A percentile compares a stretch with the other conserved stretches of the same genome.
phyloP scores from a whole-genome alignment of 2,329 filamentous ascomycete species.

The Fusarium marasasianum region DNA sequence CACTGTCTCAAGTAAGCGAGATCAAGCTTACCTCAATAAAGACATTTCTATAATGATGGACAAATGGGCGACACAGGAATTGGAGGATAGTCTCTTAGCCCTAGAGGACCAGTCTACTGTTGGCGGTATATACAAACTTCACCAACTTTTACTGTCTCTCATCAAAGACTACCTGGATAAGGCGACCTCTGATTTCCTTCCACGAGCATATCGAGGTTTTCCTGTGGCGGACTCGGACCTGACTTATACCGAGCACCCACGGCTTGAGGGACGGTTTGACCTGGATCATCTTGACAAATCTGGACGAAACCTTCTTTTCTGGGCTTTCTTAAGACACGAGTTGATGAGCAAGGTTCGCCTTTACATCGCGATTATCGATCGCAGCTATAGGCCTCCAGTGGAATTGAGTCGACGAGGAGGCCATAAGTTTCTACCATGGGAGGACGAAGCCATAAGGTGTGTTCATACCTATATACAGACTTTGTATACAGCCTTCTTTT shows the following conservation, averaged over 20 bases:
- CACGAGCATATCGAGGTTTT: neutral
- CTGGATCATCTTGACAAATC: neutral
- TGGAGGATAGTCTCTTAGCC: neutral
- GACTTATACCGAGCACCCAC: neutral
- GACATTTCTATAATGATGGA: neutral
- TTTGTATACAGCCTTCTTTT: neutral
- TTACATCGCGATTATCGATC: neutral
- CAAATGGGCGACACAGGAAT: neutral
- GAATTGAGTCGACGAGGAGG: neutral
- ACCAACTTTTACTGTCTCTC: neutral
- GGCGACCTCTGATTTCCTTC: neutral
- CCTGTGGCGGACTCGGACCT: neutral
- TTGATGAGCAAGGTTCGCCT: neutral
- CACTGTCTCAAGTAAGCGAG: neutral
- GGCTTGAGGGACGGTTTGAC: neutral
- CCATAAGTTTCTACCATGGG: neutral
- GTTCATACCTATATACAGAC: neutral
- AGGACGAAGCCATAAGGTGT: neutral
- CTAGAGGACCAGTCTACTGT: neutral
- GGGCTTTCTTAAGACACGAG: neutral
- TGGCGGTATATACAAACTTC: neutral
- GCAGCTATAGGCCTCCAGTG: neutral
- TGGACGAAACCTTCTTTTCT: neutral
- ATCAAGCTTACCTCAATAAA: neutral
- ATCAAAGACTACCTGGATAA: constrained; percentile 11